These are phyloP conservation scores for Phoma sp. DNA, from an alignment of 2,329 filamentous ascomycete genomes.

Conservation along the genomic window DNA sequence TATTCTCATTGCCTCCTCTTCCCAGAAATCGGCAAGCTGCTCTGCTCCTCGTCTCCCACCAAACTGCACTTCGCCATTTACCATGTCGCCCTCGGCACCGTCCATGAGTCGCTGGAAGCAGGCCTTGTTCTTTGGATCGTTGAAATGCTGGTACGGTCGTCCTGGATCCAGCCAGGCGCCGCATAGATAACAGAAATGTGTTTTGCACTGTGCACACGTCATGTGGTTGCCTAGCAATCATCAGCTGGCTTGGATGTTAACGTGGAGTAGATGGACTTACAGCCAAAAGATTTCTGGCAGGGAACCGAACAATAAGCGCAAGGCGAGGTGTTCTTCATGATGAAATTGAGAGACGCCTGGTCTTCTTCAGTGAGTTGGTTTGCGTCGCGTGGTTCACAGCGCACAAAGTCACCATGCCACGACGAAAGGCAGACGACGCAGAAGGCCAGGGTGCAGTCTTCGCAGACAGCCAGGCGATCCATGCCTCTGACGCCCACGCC, in stretches of 20 bases:
- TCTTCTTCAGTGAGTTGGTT: conserved; percentile 83
- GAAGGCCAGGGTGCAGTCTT: conserved; percentile 77
- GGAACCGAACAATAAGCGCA: conserved; percentile 88
- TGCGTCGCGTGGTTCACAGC: conserved; percentile 68
- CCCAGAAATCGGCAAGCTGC: conserved; percentile 49
- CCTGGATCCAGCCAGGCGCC: conserved; percentile 80
- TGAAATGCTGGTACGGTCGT: conserved; percentile 91
- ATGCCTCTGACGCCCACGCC: conserved; percentile 53
- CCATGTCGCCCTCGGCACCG: conserved; percentile 76
- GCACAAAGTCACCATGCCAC: conserved; percentile 94
- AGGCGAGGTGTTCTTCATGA: conserved; percentile 79
- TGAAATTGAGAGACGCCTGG: conserved; percentile 83
- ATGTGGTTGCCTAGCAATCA: conserved; percentile 73
- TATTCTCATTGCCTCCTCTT: conserved; percentile 44
- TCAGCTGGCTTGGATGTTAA: conserved; percentile 72
- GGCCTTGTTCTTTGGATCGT: conserved; percentile 64
- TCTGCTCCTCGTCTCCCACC: conserved; percentile 53
- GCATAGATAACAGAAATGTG: conserved; percentile 96
- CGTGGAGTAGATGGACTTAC: conserved; percentile 61
- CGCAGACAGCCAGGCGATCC: conserved; percentile 82
- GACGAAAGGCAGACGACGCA: conserved; percentile 75
- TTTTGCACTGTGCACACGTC: conserved; percentile 86
- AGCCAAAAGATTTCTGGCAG: conserved; percentile 89
- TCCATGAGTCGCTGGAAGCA: conserved; percentile 94
- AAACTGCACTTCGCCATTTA: conserved; percentile 53